These are phyloP conservation scores for Suhomyces terraborum DNA, from an alignment of 1,139 yeast genomes.

Conservation along the genomic window DNA sequence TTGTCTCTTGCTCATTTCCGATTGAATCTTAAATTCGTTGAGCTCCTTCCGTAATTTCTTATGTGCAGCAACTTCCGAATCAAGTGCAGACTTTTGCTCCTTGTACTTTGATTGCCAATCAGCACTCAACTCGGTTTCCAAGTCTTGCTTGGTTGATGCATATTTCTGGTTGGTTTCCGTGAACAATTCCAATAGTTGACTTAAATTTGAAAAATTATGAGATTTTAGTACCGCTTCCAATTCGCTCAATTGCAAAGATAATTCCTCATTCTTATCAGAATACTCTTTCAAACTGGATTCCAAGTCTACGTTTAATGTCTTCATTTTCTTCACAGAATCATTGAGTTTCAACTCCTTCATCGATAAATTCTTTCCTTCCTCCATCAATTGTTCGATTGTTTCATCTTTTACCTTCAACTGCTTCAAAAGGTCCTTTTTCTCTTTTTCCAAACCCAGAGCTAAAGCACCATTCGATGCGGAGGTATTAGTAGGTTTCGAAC, in stretches of 20 bases:
- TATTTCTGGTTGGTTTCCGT: conserved; percentile 19
- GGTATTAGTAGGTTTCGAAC: conserved; percentile 5
- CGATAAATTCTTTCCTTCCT: conserved; percentile 80
- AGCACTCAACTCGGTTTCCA: conserved; percentile 23
- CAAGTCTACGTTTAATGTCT: conserved; percentile 49
- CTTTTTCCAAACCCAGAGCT: conserved; percentile 4
- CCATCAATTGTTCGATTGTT: conserved; percentile 58
- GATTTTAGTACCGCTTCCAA: conserved; percentile 35
- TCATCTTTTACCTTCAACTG: conserved; percentile 54
- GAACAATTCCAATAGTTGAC: conserved; percentile 28
- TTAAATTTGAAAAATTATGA: conserved; percentile 30
- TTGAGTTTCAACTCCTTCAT: conserved; percentile 70
- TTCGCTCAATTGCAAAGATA: conserved; percentile 31
- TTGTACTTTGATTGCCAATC: conserved; percentile 44
- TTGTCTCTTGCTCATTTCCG: conserved; percentile 44
- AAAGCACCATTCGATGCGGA: not conserved
- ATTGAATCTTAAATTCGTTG: conserved; percentile 42
- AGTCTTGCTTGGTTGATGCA: conserved; percentile 21
- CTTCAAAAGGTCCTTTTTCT: conserved; percentile 15
- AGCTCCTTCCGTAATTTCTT: conserved; percentile 35
- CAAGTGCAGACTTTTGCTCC: conserved; percentile 35
- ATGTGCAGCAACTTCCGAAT: conserved; percentile 35
- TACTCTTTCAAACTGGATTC: conserved; percentile 41
- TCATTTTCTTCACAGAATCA: conserved; percentile 65
- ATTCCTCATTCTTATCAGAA: conserved; percentile 34